A percentile compares a stretch with the other conserved stretches of the same genome.
Evolutionary conservation across 176 grass and related monocot species (phyloP).

Genomic region (Hordeum marinum): DNA sequence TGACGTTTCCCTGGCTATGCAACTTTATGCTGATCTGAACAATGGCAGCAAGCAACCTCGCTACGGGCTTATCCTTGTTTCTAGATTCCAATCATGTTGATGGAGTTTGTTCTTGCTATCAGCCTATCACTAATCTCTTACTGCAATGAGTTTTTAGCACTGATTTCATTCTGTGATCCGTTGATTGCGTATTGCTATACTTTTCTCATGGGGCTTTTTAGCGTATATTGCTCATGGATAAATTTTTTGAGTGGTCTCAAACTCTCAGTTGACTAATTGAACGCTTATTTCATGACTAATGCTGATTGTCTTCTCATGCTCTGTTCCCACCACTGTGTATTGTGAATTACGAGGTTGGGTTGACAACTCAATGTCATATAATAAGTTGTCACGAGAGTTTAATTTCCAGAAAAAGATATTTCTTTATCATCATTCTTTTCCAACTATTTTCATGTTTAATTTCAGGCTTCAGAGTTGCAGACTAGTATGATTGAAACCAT

Average conservation of each 20-base stretch:
- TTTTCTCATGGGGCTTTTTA: background rate
- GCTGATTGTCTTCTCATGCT: background rate
- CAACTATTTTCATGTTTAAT: conserved; percentile 22
- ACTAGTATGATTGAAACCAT: conserved; percentile 90
- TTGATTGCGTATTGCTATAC: background rate
- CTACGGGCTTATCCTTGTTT: background rate
- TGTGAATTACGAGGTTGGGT: background rate
- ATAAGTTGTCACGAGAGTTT: conserved; percentile 10
- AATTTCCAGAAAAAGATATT: background rate
- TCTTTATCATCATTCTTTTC: background rate
- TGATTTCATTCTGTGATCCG: background rate
- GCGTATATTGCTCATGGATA: background rate
- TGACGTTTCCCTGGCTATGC: background rate
- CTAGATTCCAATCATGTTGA: background rate
- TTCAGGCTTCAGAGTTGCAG: conserved; percentile 90
- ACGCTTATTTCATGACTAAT: background rate
- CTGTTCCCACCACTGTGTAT: background rate
- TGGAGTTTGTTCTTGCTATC: background rate
- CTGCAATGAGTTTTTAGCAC: background rate
- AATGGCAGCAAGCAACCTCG: background rate
- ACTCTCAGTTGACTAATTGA: background rate
- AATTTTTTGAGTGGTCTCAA: no score
- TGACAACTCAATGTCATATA: background rate
- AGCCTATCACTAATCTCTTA: background rate
- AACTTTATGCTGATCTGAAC: conserved; percentile 5